Base-by-base conservation (phyloP, 192 early-diverging fungal genomes). In the Gaertneriomyces sp. region DNA sequence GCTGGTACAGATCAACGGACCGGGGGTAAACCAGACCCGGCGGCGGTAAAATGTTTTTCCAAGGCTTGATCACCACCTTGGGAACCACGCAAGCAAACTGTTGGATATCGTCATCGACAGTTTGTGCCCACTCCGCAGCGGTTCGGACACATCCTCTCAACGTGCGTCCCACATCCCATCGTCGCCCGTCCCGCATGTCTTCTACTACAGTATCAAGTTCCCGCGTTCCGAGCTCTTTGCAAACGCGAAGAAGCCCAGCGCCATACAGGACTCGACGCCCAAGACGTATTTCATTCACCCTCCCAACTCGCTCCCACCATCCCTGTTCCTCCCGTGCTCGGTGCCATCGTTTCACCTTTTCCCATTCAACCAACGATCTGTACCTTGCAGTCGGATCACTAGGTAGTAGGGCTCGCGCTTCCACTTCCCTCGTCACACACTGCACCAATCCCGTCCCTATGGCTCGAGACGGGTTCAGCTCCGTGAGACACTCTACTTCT, bases 81-180 rank as follows among this genome's bases (percentile, higher is more conserved):
- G 85, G 86, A 5, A 85, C 88, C 7, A 87, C 79, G 60, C 86
- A 85, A 10, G 79, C 81, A 60, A 83, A 88, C 2, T 76, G 70
- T 16, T 83, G 75, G 53, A 88, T 73, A 1, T 70, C 71, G 20
- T 85, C 81, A 10, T 69, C 55, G 17, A 73, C 64, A 6, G 70
- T 46, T 1, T 58, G 42, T 10, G 81, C 65, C 43, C 83, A 60
- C 17, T 60, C 54, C 20, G 16, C 5, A 5, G 63, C 50, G 6
- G 68, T 69, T 40, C 33, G 11, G 12, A 68, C 43, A 1, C 25
- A 33, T 12, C 25, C 12, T 12, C 63, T 45, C 43, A 67, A 50
- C 4, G 17, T 12, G 6, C 43, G 42, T 19, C 64, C 57, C 6
- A n/a, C 40, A 33, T 33, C 2, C 25, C 25, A 33, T 33, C 25